Conservation (phyloP, 768 basidiomycete species). For the Mrakia blollopis region DNA sequence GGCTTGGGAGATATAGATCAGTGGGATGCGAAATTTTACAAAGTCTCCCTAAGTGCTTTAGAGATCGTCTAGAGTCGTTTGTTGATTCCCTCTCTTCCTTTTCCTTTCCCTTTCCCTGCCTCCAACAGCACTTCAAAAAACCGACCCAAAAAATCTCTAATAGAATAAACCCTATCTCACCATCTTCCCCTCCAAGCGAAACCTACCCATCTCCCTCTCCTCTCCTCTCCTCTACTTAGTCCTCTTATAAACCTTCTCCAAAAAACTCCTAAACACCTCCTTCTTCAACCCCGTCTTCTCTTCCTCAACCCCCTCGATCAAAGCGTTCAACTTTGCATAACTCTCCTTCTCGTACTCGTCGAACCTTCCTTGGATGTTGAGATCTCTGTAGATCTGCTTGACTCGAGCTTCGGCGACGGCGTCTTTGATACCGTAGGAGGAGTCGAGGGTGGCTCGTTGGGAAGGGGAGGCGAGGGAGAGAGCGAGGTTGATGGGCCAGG, state of each 20-base stretch:
- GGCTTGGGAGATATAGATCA: no score
- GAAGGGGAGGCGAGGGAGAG: slow-evolving; percentile 50
- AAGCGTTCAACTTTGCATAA: slow-evolving; percentile 59
- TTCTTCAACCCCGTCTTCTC: slow-evolving; percentile 51
- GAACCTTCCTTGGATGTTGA: slow-evolving; percentile 61
- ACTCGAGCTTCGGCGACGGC: slow-evolving; percentile 56
- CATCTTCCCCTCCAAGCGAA: no score
- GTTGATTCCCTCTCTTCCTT: no score
- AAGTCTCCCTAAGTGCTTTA: no score
- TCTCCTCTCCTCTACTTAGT: slow-evolving; percentile 47
- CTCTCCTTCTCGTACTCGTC: slow-evolving; percentile 69
- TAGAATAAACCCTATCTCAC: no score
- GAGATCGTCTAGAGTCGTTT: no score
- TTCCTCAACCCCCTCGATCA: slow-evolving; percentile 74
- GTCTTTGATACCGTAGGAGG: slow-evolving; percentile 61
- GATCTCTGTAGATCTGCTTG: slow-evolving; percentile 66
- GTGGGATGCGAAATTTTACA: no score
- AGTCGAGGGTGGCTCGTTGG: slow-evolving; percentile 50
- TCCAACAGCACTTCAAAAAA: no score
- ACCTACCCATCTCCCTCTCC: not conserved
- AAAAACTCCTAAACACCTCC: slow-evolving; percentile 76
- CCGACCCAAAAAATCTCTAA: no score
- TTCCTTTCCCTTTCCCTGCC: no score
- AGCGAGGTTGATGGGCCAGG: slow-evolving; percentile 90
- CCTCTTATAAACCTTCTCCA: slow-evolving; percentile 75